Evolutionary conservation across 2,329 filamentous ascomycete genomes (phyloP), one percentile per base, ranked within the genome.

Genomic region (Fusarium devonianum): DNA sequence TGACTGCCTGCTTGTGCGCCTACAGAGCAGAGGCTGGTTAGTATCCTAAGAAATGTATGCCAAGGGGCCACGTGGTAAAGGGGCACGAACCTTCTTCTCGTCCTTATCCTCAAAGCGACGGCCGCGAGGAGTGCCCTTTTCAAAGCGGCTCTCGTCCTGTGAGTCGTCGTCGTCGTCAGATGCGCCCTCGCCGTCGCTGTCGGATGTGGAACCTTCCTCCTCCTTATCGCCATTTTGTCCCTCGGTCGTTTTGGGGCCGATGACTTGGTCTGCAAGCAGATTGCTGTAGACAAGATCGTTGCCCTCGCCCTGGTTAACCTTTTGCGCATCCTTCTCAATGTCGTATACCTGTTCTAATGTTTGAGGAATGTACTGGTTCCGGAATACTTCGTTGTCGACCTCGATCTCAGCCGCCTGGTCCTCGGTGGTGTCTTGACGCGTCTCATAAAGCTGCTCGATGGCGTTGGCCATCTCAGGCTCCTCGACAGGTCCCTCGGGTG

Each of bases 281-380:
- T 90, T 89, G 56, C 86, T 85, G 74, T 97, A 97, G 1, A 96
- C 84, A 0, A 97, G 78, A n/a, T 88, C 85, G 10, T 84, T 82
- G 14, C 87, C 89, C 57, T 88, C 81, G 5, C 91, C 92, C 32
- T 85, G 80, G 7, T 83, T 83, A 16, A 96, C 82, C 69, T 86
- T 86, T 63, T 90, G 87, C 2, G 86, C 90, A 62, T 97, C 94
- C 62, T 92, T 88, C 72, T 97, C 94, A 39, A 96, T 86, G 69
- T 99, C 92, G 71, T 97, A 97, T 4, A 99, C 93, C 67, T 99
- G 91, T 62, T 97, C 90, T 32, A 99, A 79, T 0, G 90, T 97
- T 71, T 96, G 92, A 1, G 94, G 94, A 41, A 99, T 97, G 71
- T 95, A 99, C 71, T 97, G 91, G 66, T 96, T 89, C 64, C 93